Evolutionary conservation across 108 stramenopile genomes (phyloP), one percentile per base, ranked within the genome.

Genomic region (Cyclostephanos tholiformis): DNA sequence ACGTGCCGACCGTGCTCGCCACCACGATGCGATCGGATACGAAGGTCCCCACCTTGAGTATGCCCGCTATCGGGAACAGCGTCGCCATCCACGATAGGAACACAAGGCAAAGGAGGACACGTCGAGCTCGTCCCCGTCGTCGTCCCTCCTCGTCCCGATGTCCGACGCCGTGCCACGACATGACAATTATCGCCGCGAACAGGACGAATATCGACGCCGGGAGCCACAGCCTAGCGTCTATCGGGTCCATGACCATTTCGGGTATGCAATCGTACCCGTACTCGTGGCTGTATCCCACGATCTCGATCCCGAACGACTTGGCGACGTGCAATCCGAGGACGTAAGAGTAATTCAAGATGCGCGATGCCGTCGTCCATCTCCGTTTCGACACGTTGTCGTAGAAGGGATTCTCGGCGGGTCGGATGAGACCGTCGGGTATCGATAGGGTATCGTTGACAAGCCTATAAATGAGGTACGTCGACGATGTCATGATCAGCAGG

Each of bases 361-460:
- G 73, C 20, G 27, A 23, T 19, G 11, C 19, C 13, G 29, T 10
- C 25, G 62, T 61, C 80, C 80, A 56, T 20, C 26, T 50, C 9
- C 41, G 36, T 36, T 35, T 71, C 27, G 46, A 55, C 12, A 69
- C 19, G 46, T 74, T 74, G 25, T 66, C 43, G 53, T 85, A 94
- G 69, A 85, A 94, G 27, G 93, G 93, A 80, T 91, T 91, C 74
- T 94, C 93, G 16, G 93, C 93, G 0, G 86, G 85, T 79, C 93
- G 89, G 44, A 94, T 91, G 51, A 94, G 73, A 26, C 93, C 93
- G 17, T 80, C 72, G 36, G 93, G 93, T 23, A 94, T 94, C 49
- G 80, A 74, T 3, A 91, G 72, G 1, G 81, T 77, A 61, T 88
- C 88, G 30, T 86, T 82, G 55, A 51, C 50, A 10, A 76, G 60